Evolutionary conservation across 805 yeast species (phyloP).

Genomic region (Teunomyces lycoperdinae): DNA sequence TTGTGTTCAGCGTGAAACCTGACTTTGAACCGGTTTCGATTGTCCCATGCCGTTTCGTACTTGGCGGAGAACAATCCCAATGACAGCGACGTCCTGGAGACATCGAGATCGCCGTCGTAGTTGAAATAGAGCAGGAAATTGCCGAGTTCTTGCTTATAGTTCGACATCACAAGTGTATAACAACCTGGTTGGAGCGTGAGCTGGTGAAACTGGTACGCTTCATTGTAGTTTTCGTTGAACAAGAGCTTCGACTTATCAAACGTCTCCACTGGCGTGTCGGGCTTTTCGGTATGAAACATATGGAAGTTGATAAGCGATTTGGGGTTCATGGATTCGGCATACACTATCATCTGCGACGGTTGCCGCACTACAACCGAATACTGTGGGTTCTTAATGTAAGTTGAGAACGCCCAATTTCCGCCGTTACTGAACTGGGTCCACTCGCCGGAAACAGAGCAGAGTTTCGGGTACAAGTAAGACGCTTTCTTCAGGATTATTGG

Average conservation of each 20-base stretch:
- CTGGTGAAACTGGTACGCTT: conserved; percentile 28
- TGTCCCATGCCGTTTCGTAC: conserved; percentile 35
- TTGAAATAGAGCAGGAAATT: conserved; percentile 32
- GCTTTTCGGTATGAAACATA: conserved; percentile 39
- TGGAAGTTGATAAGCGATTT: conserved; percentile 34
- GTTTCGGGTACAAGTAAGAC: conserved; percentile 15
- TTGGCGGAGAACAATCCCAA: conserved; percentile 35
- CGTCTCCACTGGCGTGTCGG: conserved; percentile 16
- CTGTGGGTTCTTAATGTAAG: conserved; percentile 57
- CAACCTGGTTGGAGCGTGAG: conserved; percentile 27
- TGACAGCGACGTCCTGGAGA: conserved; percentile 19
- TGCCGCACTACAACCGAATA: conserved; percentile 27
- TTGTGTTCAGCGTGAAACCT: conserved; percentile 20
- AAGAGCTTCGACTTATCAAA: conserved; percentile 22
- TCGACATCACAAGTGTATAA: conserved; percentile 48
- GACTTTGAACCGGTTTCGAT: conserved; percentile 37
- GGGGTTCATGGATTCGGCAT: not conserved
- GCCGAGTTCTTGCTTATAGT: conserved; percentile 32
- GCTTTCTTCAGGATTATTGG: conserved; percentile 30
- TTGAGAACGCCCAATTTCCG: conserved; percentile 50
- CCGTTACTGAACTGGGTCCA: conserved; percentile 51
- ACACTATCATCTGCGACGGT: conserved; percentile 6
- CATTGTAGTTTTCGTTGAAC: conserved; percentile 31
- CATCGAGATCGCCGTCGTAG: conserved; percentile 13
- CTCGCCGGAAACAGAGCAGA: conserved; percentile 26